Conservation (phyloP, 2,329 filamentous ascomycete genomes). For the Colletotrichum navitas region DNA sequence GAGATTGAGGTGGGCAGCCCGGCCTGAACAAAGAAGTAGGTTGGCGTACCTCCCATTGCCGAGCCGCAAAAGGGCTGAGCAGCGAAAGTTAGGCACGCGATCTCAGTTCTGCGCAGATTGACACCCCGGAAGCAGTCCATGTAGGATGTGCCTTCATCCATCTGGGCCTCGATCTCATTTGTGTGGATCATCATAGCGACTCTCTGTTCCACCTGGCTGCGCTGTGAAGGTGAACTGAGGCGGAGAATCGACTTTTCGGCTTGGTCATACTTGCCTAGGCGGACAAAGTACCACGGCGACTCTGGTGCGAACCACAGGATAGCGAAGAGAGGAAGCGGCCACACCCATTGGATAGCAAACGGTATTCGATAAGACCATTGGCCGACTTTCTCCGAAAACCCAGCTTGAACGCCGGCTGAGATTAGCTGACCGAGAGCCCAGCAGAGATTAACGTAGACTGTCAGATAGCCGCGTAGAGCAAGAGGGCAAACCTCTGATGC, state of each 20-base stretch:
- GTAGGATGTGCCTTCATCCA: conserved; percentile 55
- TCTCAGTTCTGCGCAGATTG: conserved; percentile 56
- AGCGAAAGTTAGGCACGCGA: conserved; percentile 51
- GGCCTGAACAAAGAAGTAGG: conserved; percentile 50
- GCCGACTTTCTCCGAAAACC: conserved; percentile 38
- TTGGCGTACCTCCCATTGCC: conserved; percentile 45
- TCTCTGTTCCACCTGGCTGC: conserved; percentile 25
- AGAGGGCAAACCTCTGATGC: conserved; percentile 58
- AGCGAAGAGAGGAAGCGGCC: conserved; percentile 41
- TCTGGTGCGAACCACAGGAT: conserved; percentile 35
- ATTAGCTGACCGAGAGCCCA: conserved; percentile 62
- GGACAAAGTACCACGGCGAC: conserved; percentile 25
- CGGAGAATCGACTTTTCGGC: conserved; percentile 20
- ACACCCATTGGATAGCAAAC: conserved; percentile 47
- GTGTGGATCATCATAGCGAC: conserved; percentile 44
- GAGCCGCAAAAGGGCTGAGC: conserved; percentile 51
- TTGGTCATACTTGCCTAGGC: conserved; percentile 12
- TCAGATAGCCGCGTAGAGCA: conserved; percentile 58
- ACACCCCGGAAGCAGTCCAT: conserved; percentile 58
- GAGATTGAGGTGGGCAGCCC: no score
- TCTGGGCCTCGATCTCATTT: conserved; percentile 43
- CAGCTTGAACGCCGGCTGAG: conserved; percentile 54
- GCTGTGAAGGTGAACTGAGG: conserved; percentile 11
- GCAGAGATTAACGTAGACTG: conserved; percentile 60
- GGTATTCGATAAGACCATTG: conserved; percentile 47